Evolutionary conservation across 192 early-diverging fungal genomes (phyloP), one percentile per base, ranked within the genome.

Genomic region (Mortierella antarctica): DNA sequence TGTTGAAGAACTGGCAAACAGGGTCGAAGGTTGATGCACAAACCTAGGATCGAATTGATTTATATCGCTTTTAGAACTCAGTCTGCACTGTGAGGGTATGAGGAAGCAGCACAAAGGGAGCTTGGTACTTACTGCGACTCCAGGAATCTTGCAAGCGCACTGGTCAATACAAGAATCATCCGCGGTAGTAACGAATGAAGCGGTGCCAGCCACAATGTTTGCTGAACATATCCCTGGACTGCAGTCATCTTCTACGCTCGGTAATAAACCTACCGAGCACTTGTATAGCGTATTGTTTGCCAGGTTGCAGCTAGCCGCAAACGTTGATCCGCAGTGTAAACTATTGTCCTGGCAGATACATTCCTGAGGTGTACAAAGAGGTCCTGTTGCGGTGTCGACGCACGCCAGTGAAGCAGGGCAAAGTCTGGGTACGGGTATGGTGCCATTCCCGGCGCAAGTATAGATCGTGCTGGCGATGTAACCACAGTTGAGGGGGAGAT

Each of bases 11-110:
- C 6, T 2, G 15, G 31, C 65, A 68, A 40, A 7, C 15, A 2
- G 54, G 5, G 18, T 57, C 66, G 15, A 67, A 67, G 5, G n/a
- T 40, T 13, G 65, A 57, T 14, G 42, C 53, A 15, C 65, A 67
- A 46, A 57, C 45, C 65, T 51, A 51, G 41, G 12, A 6, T 21
- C 11, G 9, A 15, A 40, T 42, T 15, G 15, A 39, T 14, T 9
- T 8, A 61, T 11, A 14, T 9, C 42, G 10, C 11, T 0, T 60
- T 17, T 18, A 18, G n/a, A 5, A 42, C 44, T 11, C 23, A 11
- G 1, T 15, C n/a, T 4, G 4, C 18, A n/a, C 13, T 11, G 1
- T 20, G 7, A 12, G 39, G 17, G 5, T 2, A 40, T 8, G 31
- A 23, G n/a, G 15, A 7, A 6, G n/a, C n/a, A 50, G 45, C 21